Evolutionary conservation across 352 stramenopile species (phyloP), one percentile per base, ranked within the genome.

Genomic region (Phytopythium aichiense): DNA sequence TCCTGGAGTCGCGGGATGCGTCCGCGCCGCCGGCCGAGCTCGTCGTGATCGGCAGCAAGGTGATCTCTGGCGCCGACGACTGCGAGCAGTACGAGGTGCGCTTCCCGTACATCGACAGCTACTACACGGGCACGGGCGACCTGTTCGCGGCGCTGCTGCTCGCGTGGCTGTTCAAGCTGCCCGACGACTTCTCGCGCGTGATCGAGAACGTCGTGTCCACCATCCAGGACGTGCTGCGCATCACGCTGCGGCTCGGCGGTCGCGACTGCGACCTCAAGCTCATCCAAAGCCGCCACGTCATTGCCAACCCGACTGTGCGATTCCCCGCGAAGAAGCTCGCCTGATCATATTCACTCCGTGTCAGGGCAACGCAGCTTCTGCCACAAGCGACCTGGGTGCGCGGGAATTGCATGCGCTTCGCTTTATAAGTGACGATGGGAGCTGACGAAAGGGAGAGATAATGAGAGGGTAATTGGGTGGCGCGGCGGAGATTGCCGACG

Each of bases 51-150:
- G 83, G 81, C 42, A 89, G 79, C 61, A 78, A 82, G 58, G 71
- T 73, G n/a, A 28, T 71, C 20, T 11, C 18, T 15, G 54, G 37
- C 22, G 16, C 23, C 18, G 37, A 30, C 37, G n/a, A 56, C 5
- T 93, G 72, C 51, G 81, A 94, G 60, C 84, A 92, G 71, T 93
- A 79, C 58, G 82, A 93, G 56, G 72, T 93, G 63, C 82, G 81
- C 38, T 77, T 95, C 60, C 86, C 86, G 25, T 79, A 72, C 38
- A 91, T 95, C 22, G 75, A 91, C 57, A 88, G 75, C 67, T 92
- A 92, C 62, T 95, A 91, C 76, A 91, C 85, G 13, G 84, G 87
- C 63, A 93, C 85, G 23, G 87, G 84, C 30, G 87, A 95, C 55
- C 56, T 95, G 48, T 92, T 95, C 49, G 84, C 84, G 18, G 83